These are phyloP conservation scores for Saksenaea vasiformis DNA, from an alignment of 371 early-diverging fungal species.

Conservation along the genomic window DNA sequence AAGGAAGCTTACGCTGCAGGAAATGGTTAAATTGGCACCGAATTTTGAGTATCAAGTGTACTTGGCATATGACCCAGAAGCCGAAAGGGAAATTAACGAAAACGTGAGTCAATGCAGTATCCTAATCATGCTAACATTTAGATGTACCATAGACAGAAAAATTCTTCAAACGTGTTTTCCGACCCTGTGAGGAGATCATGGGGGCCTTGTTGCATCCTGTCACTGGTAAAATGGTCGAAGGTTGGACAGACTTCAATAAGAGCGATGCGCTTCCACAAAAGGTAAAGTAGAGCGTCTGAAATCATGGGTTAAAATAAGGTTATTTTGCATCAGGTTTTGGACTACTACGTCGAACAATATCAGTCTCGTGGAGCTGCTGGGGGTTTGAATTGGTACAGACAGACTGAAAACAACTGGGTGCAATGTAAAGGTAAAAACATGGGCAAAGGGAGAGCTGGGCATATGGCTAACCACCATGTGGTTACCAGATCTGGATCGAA, in stretches of 20 bases:
- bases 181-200: constrained; percentile 21
- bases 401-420: too few relatives aligned
- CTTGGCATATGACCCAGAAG: constrained; percentile 35
- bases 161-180: constrained; percentile 37
- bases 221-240: constrained; percentile 25
- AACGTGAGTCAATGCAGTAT: not conserved
- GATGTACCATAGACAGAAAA: constrained; percentile 13
- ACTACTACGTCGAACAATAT: constrained; percentile 42
- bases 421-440: too few relatives aligned
- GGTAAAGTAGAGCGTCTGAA: constrained; percentile 5
- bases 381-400: constrained; percentile 41
- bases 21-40: constrained; percentile 53
- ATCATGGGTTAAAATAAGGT: too few relatives aligned
- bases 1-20: constrained; percentile 44
- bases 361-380: constrained; percentile 38
- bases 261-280: constrained; percentile 29
- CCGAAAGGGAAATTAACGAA: constrained; percentile 40
- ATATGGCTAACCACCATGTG: not conserved
- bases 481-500: constrained; percentile 27
- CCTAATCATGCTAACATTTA: not conserved
- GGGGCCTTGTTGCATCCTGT: constrained; percentile 27
- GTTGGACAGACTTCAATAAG: constrained; percentile 23
- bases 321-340: constrained; percentile 12
- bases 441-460: too few relatives aligned
- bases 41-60: constrained; percentile 61